Evolutionary conservation across 805 yeast genomes (phyloP), one percentile per base, ranked within the genome.

Genomic region (Saturnispora ahearnii): DNA sequence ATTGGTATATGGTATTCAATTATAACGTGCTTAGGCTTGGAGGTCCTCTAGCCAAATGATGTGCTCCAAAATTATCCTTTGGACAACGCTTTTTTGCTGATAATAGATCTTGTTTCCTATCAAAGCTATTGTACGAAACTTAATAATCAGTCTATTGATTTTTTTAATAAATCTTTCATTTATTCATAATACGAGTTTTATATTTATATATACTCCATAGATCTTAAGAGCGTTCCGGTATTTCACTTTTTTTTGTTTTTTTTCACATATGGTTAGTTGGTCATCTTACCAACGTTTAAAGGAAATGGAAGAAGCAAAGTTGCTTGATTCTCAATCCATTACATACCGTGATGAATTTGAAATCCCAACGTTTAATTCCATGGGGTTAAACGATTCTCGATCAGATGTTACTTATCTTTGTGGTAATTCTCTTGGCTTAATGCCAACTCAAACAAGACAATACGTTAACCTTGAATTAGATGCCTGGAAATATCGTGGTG

Each of bases 381-480:
- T 86, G 55, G 90, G 85, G 0, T 61, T 80, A 28, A 58, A 61
- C 12, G 24, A 36, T 4, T 49, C 51, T 18, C 33, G 56, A n/a
- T 21, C 51, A 1, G 18, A 41, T 4, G 69, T 77, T 11, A 70
- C 75, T 22, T 91, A 90, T 62, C 70, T 90, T 44, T 88, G 96
- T 66, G 98, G 98, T 2, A 91, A 90, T 69, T 87, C 96, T n/a
- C 76, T 90, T 6, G 98, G 98, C 0, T 68, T 90, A 52, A 85
- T 88, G 90, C 97, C 98, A 0, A 70, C 66, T 46, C 61, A 70
- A 7, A 81, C 90, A 0, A 69, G 77, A 32, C 54, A 56, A 6
- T 84, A 85, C 13, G 69, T 90, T 13, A 65, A 66, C 45, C 73
- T 70, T 38, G 97, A 90, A 64, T 68, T 90, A 45, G 76, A 80